Conservation (phyloP, 495 filamentous ascomycete genomes). For the Astrothelium subdiscretum region DNA sequence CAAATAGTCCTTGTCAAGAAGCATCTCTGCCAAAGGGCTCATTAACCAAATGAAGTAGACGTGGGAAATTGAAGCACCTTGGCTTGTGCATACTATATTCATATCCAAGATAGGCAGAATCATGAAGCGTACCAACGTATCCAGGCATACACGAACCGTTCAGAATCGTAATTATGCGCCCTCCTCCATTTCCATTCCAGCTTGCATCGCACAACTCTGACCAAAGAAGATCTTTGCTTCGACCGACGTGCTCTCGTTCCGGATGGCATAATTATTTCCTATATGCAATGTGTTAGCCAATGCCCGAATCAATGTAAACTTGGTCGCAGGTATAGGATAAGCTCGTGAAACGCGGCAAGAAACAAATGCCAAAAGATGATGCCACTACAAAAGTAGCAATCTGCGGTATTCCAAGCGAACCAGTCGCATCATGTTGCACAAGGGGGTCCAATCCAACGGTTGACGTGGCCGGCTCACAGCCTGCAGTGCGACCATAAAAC, state of each 20-base stretch:
- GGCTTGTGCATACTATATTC: neutral
- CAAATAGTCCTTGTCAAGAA: neutral
- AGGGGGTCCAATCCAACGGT: neutral
- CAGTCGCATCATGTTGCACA: neutral
- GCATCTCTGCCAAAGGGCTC: neutral
- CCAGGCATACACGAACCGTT: neutral
- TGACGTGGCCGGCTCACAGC: neutral
- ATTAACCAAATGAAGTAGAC: neutral
- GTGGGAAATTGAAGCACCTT: neutral
- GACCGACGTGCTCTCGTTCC: slow-evolving; percentile 18
- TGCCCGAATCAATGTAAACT: too few relatives aligned
- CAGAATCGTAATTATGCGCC: neutral
- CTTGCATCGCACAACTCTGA: slow-evolving; percentile 20
- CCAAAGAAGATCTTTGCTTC: slow-evolving; percentile 25
- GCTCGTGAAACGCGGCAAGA: neutral
- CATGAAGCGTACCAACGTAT: neutral
- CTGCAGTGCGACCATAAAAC: neutral
- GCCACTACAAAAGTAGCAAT: neutral
- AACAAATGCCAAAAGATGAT: neutral
- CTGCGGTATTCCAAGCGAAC: neutral
- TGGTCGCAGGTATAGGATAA: neutral
- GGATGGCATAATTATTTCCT: slow-evolving; percentile 27
- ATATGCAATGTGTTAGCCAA: slow-evolving; percentile 3
- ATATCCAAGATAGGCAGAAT: neutral
- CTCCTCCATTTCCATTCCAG: neutral